These are phyloP conservation scores for Hypomontagnella submonticulosa DNA, from an alignment of 495 filamentous ascomycete genomes.

Conservation along the genomic window DNA sequence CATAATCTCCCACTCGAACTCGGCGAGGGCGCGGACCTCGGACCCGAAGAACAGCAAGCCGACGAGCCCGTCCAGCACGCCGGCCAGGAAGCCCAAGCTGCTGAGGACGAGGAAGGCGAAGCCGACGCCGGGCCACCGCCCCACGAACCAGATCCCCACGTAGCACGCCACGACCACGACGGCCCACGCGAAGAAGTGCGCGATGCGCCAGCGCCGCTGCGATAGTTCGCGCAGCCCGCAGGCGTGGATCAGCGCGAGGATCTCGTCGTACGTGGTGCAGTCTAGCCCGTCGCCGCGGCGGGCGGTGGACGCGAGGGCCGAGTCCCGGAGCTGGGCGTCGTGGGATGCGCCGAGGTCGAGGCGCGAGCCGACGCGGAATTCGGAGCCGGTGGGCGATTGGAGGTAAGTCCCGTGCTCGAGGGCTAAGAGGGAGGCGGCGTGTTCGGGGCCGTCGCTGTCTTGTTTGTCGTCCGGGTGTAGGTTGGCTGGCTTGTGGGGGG, in stretches of 20 bases:
- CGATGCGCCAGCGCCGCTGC: conserved; percentile 75
- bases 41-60: conserved; percentile 85
- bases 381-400: conserved; percentile 47
- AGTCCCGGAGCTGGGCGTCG: conserved; percentile 44
- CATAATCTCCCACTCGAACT: conserved; percentile 93
- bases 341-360: conserved; percentile 40
- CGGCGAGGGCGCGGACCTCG: conserved; percentile 85
- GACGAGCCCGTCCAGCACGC: conserved; percentile 84
- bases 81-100: conserved; percentile 77
- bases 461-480: conserved; percentile 5
- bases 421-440: conserved; percentile 49
- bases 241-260: conserved; percentile 71
- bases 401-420: conserved; percentile 55
- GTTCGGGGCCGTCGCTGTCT: conserved; percentile 18
- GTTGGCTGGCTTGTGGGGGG: conserved; percentile 33
- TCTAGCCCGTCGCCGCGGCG: conserved; percentile 43
- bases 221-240: conserved; percentile 74
- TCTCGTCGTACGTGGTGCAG: conserved; percentile 72
- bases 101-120: conserved; percentile 85
- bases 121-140: conserved; percentile 71
- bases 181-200: conserved; percentile 76
- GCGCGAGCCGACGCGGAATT: conserved; percentile 30
- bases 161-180: conserved; percentile 75
- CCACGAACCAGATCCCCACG: conserved; percentile 86
- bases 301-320: conserved; percentile 21